phyloP scores from a whole-genome alignment of 495 filamentous ascomycete genomes.

The Massariosphaeria phaeospora region DNA sequence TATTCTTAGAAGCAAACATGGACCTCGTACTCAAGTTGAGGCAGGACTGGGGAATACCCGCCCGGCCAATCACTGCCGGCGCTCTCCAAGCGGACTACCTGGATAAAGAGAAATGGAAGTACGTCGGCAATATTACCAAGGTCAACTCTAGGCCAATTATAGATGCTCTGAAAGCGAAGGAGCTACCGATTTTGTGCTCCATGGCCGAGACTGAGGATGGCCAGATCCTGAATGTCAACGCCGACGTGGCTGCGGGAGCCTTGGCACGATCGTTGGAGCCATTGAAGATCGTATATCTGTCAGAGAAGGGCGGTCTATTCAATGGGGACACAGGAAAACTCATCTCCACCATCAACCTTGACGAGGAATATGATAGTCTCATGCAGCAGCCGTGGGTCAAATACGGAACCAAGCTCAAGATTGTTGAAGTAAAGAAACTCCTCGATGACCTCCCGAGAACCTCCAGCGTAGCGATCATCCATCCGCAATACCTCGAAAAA shows the following conservation, averaged over 20 bases:
- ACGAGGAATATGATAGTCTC: conserved; percentile 92
- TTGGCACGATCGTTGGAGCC: conserved; percentile 84
- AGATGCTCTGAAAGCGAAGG: conserved; percentile 85
- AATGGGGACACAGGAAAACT: conserved; percentile 90
- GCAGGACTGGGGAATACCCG: conserved; percentile 75
- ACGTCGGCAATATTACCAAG: conserved; percentile 91
- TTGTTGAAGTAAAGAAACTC: conserved; percentile 96
- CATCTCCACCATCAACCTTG: conserved; percentile 95
- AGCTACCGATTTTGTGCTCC: conserved; percentile 89
- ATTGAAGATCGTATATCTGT: conserved; percentile 96
- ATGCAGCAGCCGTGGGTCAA: conserved; percentile 96
- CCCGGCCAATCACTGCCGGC: conserved; percentile 85
- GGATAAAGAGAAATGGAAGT: conserved; percentile 88
- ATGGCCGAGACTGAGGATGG: conserved; percentile 94
- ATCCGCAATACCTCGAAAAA: conserved; percentile 89
- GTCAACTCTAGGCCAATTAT: conserved; percentile 91
- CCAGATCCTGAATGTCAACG: conserved; percentile 96
- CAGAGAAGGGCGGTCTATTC: conserved; percentile 94
- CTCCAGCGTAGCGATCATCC: conserved; percentile 96
- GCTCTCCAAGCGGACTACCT: conserved; percentile 95
- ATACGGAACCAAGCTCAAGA: conserved; percentile 94
- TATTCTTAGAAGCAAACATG: conserved; percentile 94
- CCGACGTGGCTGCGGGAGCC: conserved; percentile 93
- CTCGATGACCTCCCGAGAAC: conserved; percentile 80
- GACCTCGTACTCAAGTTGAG: conserved; percentile 91